phyloP scores from a whole-genome alignment of 139 green algal genomes.

The Limnomonas spitsbergensis region DNA sequence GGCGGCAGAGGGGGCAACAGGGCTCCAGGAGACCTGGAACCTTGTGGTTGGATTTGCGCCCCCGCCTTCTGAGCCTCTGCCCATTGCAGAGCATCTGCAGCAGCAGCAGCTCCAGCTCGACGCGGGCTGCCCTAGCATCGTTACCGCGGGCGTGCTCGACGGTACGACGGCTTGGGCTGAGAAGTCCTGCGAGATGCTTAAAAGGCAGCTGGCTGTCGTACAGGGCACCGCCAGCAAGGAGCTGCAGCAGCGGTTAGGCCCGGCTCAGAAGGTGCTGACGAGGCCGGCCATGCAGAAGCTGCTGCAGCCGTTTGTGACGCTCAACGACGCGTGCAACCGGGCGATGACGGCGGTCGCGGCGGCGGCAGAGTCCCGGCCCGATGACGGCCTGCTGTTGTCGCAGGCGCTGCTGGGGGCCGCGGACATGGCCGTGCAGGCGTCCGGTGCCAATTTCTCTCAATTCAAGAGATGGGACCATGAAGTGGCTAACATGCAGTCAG shows the following conservation, averaged over 20 bases:
- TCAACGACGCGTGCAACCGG: conserved; percentile 3
- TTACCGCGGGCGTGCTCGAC: not conserved
- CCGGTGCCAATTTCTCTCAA: not conserved
- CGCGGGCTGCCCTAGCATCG: not conserved
- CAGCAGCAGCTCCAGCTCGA: not conserved
- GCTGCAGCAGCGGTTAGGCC: not conserved
- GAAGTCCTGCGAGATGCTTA: not conserved
- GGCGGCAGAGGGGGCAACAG: not conserved
- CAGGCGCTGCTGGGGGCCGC: conserved; percentile 4
- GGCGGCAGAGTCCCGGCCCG: not conserved
- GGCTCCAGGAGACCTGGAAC: not conserved
- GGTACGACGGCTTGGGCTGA: not conserved
- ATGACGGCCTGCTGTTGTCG: conserved; percentile 8
- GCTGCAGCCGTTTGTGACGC: conserved; percentile 8
- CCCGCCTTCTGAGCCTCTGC: not conserved
- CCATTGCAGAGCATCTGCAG: conserved; percentile 2
- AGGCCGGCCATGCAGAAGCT: not conserved
- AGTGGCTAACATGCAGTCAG: not conserved
- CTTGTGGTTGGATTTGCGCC: conserved; percentile 6
- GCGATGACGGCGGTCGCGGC: not conserved
- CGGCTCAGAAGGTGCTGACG: not conserved
- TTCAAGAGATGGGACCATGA: conserved; percentile 12
- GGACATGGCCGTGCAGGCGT: not conserved
- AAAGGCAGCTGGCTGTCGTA: not conserved
- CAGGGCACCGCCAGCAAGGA: not conserved